These are phyloP conservation scores for Grosmannia clavigera DNA, from an alignment of 2,329 filamentous ascomycete genomes.

Conservation along the genomic window DNA sequence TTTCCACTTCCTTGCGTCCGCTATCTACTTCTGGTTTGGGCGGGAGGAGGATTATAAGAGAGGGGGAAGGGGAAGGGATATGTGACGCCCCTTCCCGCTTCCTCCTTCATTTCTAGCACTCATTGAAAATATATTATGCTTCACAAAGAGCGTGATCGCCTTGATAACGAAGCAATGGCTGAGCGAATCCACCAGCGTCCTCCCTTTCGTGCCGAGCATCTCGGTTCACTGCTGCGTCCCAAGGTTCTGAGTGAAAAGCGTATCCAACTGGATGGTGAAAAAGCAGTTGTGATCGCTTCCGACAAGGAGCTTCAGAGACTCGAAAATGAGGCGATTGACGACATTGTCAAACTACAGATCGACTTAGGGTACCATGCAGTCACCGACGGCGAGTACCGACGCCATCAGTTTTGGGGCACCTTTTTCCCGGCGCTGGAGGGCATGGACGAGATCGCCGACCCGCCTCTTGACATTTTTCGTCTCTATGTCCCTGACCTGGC, in stretches of 20 bases:
- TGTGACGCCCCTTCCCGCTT: background rate
- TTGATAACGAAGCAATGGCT: constrained; percentile 2
- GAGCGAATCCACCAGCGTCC: constrained; percentile 13
- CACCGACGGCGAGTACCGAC: constrained; percentile 48
- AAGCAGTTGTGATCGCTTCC: constrained; percentile 24
- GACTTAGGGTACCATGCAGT: constrained; percentile 43
- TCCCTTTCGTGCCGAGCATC: constrained; percentile 51
- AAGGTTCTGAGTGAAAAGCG: constrained; percentile 41
- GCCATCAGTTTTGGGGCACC: constrained; percentile 22
- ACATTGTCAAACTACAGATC: constrained; percentile 46
- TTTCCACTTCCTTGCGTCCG: background rate
- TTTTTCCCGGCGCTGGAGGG: constrained; percentile 27
- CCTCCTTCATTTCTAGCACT: background rate
- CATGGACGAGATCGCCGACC: constrained; percentile 24
- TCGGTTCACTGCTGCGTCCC: constrained; percentile 63
- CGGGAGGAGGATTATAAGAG: background rate
- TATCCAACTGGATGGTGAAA: constrained; percentile 21
- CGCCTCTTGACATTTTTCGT: constrained; percentile 23
- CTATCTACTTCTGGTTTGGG: background rate
- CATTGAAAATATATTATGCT: background rate
- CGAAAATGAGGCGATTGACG: constrained; percentile 46
- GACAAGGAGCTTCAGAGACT: constrained; percentile 33
- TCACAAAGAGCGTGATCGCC: background rate
- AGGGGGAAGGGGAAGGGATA: background rate
- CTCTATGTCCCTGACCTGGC: constrained; percentile 26